Conservation (phyloP, 2,329 filamentous ascomycete species). For the Exophiala sideris region DNA sequence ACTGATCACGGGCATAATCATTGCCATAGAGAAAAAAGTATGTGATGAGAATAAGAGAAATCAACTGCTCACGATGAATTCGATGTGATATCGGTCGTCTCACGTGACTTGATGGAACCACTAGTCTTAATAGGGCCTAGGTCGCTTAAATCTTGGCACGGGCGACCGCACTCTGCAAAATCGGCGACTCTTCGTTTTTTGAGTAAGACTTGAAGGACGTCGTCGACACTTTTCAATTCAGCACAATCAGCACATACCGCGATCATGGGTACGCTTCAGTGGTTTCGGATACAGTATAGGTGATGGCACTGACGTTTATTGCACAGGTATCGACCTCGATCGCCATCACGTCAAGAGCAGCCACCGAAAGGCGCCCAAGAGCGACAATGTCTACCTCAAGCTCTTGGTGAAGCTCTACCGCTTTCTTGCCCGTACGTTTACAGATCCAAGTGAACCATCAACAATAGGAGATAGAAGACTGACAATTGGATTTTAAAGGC, state of each 20-base stretch:
- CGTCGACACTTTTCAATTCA: conserved; percentile 20
- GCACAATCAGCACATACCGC: conserved; percentile 21
- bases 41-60: no score
- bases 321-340: conserved; percentile 55
- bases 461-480: conserved; percentile 5
- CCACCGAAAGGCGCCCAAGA: conserved; percentile 95
- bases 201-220: conserved; percentile 13
- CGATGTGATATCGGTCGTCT: background rate
- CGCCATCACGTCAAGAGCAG: conserved; percentile 61
- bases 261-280: conserved; percentile 27
- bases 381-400: conserved; percentile 96
- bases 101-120: conserved; percentile 8
- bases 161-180: conserved; percentile 7
- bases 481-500: conserved; percentile 51
- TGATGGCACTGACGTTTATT: conserved; percentile 5
- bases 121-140: conserved; percentile 3
- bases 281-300: background rate
- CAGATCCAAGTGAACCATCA: conserved; percentile 2
- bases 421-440: conserved; percentile 83
- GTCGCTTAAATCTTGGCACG: conserved; percentile 19
- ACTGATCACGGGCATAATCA: no score
- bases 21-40: no score
- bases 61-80: no score
- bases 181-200: conserved; percentile 12
- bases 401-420: conserved; percentile 97